Evolutionary conservation across 805 yeast genomes (phyloP).

Genomic region (Saccharomyces cerevisiae): DNA sequence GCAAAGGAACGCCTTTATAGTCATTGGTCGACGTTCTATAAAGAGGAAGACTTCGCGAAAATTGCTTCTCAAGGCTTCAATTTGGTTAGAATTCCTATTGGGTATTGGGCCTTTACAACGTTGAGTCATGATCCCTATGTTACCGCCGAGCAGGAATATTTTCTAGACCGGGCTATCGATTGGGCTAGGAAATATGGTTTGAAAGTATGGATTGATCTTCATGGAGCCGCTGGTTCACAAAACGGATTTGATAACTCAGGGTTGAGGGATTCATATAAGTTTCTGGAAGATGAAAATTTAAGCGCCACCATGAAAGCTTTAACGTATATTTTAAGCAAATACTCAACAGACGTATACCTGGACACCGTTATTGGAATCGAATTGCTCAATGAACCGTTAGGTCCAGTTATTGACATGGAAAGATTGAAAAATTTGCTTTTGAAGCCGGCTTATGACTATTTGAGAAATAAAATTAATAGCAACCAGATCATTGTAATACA

Average conservation of each 20-base stretch:
- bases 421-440: conserved; percentile 47
- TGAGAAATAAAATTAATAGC: conserved; percentile 45
- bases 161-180: conserved; percentile 63
- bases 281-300: conserved; percentile 43
- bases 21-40: conserved; percentile 75
- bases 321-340: conserved; percentile 45
- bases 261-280: conserved; percentile 50
- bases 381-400: conserved; percentile 81
- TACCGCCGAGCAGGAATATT: conserved; percentile 56
- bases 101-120: conserved; percentile 79
- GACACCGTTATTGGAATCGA: conserved; percentile 78
- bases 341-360: conserved; percentile 48
- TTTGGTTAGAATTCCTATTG: conserved; percentile 80
- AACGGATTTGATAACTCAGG: conserved; percentile 94
- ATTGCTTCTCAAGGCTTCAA: conserved; percentile 62
- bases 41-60: conserved; percentile 55
- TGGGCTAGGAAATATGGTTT: conserved; percentile 63
- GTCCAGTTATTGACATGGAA: conserved; percentile 50
- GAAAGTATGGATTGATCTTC: conserved; percentile 82
- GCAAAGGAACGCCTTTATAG: conserved; percentile 42
- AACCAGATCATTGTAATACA: conserved; percentile 58
- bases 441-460: conserved; percentile 49
- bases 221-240: conserved; percentile 91
- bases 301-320: conserved; percentile 49
- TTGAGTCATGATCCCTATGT: conserved; percentile 73